Evolutionary conservation across 139 green algal genomes (phyloP), one percentile per base, ranked within the genome.

Genomic region (Coccomyxa sp.): DNA sequence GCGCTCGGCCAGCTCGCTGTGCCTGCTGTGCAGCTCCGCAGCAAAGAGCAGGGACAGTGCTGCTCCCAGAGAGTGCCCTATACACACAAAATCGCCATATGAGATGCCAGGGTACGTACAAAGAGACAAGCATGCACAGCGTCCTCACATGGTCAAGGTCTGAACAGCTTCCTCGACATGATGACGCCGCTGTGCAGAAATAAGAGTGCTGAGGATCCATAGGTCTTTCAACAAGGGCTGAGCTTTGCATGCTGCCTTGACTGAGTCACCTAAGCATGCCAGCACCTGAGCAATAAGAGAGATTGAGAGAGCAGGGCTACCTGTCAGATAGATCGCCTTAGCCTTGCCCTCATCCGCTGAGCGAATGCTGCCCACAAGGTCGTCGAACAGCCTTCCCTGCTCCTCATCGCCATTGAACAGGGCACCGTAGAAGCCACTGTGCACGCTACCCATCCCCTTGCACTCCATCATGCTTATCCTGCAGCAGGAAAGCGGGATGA

Each of bases 11-110:
- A 84, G 39, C n/a, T 79, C 39, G 22, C 55, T 33, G 27, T 84
- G 70, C n/a, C 54, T n/a, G 37, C 37, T 41, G 3, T 41, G 41
- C 44, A 79, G 39, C 10, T 58, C 81, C 33, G 39, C 36, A n/a
- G 81, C 81, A 79, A 81, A 84, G 4, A 84, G 29, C 7, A 68
- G 36, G 22, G 76, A 76, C n/a, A 84, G 24, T 8, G 76, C 81
- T 29, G 68, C 81, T 16, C 81, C 81, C 64, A 84, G 70, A 3
- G 70, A 79, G 39, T 84, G 81, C 22, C 81, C 81, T 79, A 76
- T 34, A 55, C 24, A 8, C 22, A 76, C 50, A 7, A 64, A 18
- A 64, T 18, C 22, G 5, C 50, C 50, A 64, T 22, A 31, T 22
- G 5, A 37, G 64, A 10, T 18, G 64, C 2, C 7, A 18, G 35